phyloP scores from a whole-genome alignment of 2,329 filamentous ascomycete genomes.

The Teratosphaeria nubilosa region DNA sequence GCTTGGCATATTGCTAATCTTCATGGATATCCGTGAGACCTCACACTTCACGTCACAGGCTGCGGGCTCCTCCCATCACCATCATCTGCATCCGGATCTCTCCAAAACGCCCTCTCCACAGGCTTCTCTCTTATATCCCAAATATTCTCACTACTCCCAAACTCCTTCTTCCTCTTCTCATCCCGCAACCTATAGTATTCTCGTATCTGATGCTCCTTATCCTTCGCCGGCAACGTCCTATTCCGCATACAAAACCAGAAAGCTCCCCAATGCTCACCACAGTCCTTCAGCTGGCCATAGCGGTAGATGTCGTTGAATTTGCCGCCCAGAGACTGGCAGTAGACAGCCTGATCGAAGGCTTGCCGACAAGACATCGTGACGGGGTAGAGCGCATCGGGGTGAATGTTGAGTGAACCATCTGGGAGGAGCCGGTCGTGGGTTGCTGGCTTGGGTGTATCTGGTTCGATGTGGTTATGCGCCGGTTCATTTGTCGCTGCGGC shows the following conservation, averaged over 20 bases:
- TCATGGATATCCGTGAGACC: slow-evolving; percentile 14
- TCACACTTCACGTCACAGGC: slow-evolving; percentile 18
- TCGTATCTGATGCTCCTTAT: slow-evolving; percentile 51
- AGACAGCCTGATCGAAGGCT: slow-evolving; percentile 87
- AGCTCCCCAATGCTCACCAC: slow-evolving; percentile 78
- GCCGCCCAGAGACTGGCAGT: slow-evolving; percentile 83
- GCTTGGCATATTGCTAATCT: slow-evolving; percentile 15
- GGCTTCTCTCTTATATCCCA: slow-evolving; percentile 66
- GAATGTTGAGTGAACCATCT: slow-evolving; percentile 22
- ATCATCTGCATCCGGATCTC: slow-evolving; percentile 22
- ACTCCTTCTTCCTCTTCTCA: slow-evolving; percentile 50
- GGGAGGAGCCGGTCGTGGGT: slow-evolving; percentile 14
- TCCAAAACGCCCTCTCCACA: slow-evolving; percentile 41
- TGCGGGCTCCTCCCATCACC: slow-evolving; percentile 12
- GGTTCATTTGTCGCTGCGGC: slow-evolving; percentile 7
- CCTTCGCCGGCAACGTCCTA: slow-evolving; percentile 49
- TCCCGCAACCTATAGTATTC: slow-evolving; percentile 60
- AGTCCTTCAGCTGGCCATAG: slow-evolving; percentile 64
- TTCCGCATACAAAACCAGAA: slow-evolving; percentile 98
- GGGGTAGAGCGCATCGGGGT: slow-evolving; percentile 61
- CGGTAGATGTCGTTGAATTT: slow-evolving; percentile 91
- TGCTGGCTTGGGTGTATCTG: slow-evolving; percentile 4
- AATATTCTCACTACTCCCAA: slow-evolving; percentile 76
- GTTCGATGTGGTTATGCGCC: slow-evolving; percentile 13
- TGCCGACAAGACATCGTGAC: slow-evolving; percentile 78